Evolutionary conservation across 495 filamentous ascomycete genomes (phyloP).

Genomic region (Tuber borchii): DNA sequence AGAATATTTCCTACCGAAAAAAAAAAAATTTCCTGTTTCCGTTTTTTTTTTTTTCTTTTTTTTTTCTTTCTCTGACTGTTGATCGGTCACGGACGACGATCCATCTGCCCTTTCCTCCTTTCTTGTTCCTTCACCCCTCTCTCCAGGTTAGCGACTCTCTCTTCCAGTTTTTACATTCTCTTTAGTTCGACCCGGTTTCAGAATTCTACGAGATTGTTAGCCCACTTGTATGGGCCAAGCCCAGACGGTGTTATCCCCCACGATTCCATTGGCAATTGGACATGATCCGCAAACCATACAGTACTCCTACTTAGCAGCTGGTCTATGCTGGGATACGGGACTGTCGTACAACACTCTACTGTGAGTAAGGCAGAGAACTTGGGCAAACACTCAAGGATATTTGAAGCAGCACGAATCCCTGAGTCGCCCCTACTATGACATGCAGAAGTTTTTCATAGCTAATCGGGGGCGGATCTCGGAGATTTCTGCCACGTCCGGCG

Average conservation of each 20-base stretch:
- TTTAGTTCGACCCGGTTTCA: background rate
- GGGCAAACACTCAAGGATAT: background rate
- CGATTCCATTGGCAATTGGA: too few relatives aligned
- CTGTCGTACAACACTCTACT: background rate
- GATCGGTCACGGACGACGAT: background rate
- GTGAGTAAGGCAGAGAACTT: background rate
- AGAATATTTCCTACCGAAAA: background rate
- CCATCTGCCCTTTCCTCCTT: background rate
- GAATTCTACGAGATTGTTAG: background rate
- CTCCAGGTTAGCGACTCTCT: background rate
- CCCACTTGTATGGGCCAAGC: background rate
- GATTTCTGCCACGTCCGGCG: slow-evolving; percentile 2
- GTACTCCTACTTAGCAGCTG: too few relatives aligned
- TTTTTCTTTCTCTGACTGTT: too few relatives aligned
- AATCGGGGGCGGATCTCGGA: slow-evolving; percentile 1
- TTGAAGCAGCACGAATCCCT: background rate
- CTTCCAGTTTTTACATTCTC: background rate
- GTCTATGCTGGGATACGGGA: too few relatives aligned
- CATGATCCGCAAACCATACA: too few relatives aligned
- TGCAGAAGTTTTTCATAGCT: background rate
- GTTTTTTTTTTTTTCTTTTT: too few relatives aligned
- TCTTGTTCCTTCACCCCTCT: background rate
- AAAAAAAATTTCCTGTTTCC: too few relatives aligned
- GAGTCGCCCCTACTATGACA: background rate
- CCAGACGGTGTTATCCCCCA: too few relatives aligned